A percentile compares a stretch with the other conserved stretches of the same genome.
phyloP scores from a whole-genome alignment of 1,284 basidiomycete genomes.

The Sporisorium sorghi region DNA sequence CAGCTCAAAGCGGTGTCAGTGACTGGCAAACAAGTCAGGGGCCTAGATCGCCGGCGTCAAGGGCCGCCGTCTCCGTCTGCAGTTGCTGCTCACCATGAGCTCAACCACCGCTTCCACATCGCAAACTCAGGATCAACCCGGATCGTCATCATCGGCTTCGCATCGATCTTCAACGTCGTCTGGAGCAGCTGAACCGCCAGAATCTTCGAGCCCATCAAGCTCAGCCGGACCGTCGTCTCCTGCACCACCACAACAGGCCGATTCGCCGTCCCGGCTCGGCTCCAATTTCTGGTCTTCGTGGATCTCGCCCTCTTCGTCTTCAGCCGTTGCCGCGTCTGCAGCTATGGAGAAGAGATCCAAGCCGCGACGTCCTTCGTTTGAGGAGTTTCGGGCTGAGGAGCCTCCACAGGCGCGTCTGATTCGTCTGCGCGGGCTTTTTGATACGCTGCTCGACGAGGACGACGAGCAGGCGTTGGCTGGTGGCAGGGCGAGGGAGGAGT shows the following conservation, averaged over 20 bases:
- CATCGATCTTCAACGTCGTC: no score
- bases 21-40: not conserved
- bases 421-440: constrained; percentile 66
- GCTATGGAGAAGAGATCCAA: constrained; percentile 50
- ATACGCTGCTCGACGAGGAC: constrained; percentile 64
- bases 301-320: constrained; percentile 55
- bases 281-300: constrained; percentile 54
- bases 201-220: constrained; percentile 18
- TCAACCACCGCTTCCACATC: constrained; percentile 21
- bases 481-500: constrained; percentile 66
- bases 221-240: not conserved
- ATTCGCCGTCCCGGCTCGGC: constrained; percentile 42
- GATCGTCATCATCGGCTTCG: constrained; percentile 2
- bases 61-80: not conserved
- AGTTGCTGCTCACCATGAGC: constrained; percentile 19
- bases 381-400: constrained; percentile 65
- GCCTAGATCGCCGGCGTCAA: constrained; percentile 6
- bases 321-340: constrained; percentile 53
- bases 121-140: constrained; percentile 8
- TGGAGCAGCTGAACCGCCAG: constrained; percentile 27
- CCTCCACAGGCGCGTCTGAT: constrained; percentile 68
- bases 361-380: constrained; percentile 54
- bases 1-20: not conserved
- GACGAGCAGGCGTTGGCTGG: constrained; percentile 64
- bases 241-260: constrained; percentile 4